Evolutionary conservation across 306 rosid species (phyloP), one percentile per base, ranked within the genome.

Genomic region (Urtica urens): DNA sequence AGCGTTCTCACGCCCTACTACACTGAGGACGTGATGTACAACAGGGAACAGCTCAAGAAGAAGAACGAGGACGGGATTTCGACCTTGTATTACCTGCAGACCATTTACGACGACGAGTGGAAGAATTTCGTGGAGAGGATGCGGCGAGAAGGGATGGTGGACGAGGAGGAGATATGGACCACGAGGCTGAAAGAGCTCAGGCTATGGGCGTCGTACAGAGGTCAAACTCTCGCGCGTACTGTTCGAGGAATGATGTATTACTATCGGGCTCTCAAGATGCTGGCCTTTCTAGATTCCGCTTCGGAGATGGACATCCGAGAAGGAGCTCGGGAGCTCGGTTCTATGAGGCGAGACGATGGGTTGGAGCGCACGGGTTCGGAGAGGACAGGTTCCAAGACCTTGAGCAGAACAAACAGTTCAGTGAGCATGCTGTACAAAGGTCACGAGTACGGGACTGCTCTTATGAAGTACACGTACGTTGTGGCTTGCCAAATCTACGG

Each of bases 181-280:
- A 76, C 68, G 4, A 85, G 75, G 68, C 58, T 81, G 44, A 77
- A 84, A 73, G 95, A 90, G 46, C 68, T 90, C 55, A 85, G 95
- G 82, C 92, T 79, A 26, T 90, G 99, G 99, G 95, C 95, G 16
- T 90, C 99, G 29, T 79, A 65, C 72, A 71, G 99, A 59, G 99
- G 99, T 29, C 99, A 84, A 69, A 84, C 99, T 21, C 72, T 90
- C 25, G 47, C 92, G 2, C 77, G 87, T 31, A 90, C 99, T n/a
- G 99, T 90, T 40, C 72, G 99, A 68, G 99, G 99, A 55, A 90
- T 84, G 99, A 90, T 90, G 94, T 90, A 84, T 63, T 81, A 90
- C 60, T 81, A 78, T 54, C 78, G 87, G 43, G 99, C 99, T 35
- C 94, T 90, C 54, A 90, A 81, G 74, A 85, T 85, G 94, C 63